Base-by-base conservation (phyloP, 2,329 filamentous ascomycete genomes). In the Fusarium chuoi region DNA sequence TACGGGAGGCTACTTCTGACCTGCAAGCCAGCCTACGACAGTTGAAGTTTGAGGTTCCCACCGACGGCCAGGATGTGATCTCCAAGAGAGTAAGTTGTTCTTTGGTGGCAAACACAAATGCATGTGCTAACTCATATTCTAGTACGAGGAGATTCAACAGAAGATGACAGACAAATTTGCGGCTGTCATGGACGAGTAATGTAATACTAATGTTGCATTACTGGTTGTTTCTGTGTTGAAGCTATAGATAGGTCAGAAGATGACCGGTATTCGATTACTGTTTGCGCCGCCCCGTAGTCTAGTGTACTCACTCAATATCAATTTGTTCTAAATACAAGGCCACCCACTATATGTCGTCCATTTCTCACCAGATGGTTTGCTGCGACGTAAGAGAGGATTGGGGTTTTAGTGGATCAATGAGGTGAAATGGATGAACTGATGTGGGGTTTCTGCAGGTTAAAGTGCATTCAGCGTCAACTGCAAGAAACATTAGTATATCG, bases 131-230 rank as follows among this genome's bases (percentile, higher is more conserved):
- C 82, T 44, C 13, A 33, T 13, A 22, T 35, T 38, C 58, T 79
- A 96, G 94, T 99, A 98, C 84, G 96, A 98, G 88, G 91, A 91
- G 78, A 91, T 98, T 78, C 89, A 96, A 78, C 94, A 97, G 85
- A 88, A 91, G 79, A 96, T 99, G 95, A 92, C 93, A 78, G 96
- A 99, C 86, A 98, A 98, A 87, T 99, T 99, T 85, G 96, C 96
- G 56, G 92, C 95, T 44, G 96, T 99, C 69, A 90, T 94, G 82
- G 96, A 99, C 84, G 96, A 98, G 89, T 99, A 95, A 84, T 63
- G 49, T 26, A 49, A 44, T 62, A 52, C 58, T 54, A 62, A 74
- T 38, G 54, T 68, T 74, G 71, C 69, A 74, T 65, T 75, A 61
- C 60, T 68, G 59, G 71, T 65, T 74, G 61, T 71, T 77, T 74